Evolutionary conservation across 495 filamentous ascomycete species (phyloP).

Genomic region (Delitschia confertaspora): DNA sequence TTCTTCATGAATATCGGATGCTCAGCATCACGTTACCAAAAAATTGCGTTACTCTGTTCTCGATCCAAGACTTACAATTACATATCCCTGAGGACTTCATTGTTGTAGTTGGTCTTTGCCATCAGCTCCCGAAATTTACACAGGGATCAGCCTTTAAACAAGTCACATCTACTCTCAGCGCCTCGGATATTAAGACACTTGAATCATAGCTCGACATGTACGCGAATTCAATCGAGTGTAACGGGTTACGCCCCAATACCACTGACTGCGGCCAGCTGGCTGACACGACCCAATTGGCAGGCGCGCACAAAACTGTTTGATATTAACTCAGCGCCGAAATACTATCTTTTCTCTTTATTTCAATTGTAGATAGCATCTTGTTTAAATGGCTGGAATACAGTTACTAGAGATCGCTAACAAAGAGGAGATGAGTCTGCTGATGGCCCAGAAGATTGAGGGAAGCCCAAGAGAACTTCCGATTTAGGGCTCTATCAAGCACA

Average conservation of each 20-base stretch:
- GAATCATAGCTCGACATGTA: constrained; percentile 34
- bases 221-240: constrained; percentile 36
- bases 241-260: too few species aligned
- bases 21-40: constrained; percentile 38
- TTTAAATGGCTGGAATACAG: too few species aligned
- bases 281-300: too few species aligned
- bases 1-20: constrained; percentile 39
- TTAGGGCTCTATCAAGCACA: constrained; percentile 27
- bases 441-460: constrained; percentile 34
- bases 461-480: constrained; percentile 28
- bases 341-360: too few species aligned
- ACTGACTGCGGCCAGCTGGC: too few species aligned
- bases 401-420: too few species aligned
- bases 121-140: constrained; percentile 33
- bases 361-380: too few species aligned
- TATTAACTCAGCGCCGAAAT: too few species aligned
- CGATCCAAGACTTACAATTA: constrained; percentile 36
- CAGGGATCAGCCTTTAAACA: constrained; percentile 35
- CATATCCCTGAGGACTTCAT: constrained; percentile 40
- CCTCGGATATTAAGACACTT: constrained; percentile 31
- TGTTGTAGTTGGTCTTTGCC: constrained; percentile 38
- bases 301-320: too few species aligned
- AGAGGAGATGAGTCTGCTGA: too few species aligned
- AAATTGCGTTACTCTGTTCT: constrained; percentile 38
- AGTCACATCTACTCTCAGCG: constrained; percentile 29